Conservation (phyloP, 768 basidiomycete genomes). For the Calocybe indica region DNA sequence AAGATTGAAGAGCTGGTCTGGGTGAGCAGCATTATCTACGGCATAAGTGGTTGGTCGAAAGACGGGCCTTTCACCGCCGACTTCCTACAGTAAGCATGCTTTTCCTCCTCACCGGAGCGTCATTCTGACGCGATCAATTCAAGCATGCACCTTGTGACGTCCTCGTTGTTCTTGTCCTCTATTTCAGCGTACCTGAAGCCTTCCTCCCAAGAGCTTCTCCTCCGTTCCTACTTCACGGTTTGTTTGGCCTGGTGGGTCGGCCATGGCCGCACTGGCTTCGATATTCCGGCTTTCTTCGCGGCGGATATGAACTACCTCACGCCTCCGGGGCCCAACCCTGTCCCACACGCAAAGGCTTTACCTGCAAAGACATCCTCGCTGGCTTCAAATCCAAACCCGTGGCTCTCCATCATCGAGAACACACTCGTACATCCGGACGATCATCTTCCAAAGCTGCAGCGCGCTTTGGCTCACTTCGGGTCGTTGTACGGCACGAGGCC, state of each 20-base stretch:
- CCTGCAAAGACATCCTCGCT: conserved; percentile 24
- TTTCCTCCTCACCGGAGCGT: neutral
- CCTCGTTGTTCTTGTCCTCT: conserved; percentile 47
- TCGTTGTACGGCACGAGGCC: conserved; percentile 35
- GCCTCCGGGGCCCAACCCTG: conserved; percentile 15
- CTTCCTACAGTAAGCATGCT: conserved; percentile 49
- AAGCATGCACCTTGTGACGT: conserved; percentile 56
- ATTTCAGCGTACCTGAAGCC: conserved; percentile 25
- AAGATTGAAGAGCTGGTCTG: conserved; percentile 64
- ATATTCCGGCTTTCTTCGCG: conserved; percentile 42
- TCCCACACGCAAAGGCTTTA: conserved; percentile 13
- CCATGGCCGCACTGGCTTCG: conserved; percentile 43
- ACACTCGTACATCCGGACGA: conserved; percentile 54
- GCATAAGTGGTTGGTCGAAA: conserved; percentile 43
- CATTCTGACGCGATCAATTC: neutral
- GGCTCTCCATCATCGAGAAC: conserved; percentile 47
- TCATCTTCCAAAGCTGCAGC: conserved; percentile 36
- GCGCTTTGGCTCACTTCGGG: conserved; percentile 43
- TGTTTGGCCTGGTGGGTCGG: conserved; percentile 45
- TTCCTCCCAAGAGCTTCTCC: conserved; percentile 34
- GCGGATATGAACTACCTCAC: conserved; percentile 13
- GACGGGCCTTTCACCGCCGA: conserved; percentile 42
- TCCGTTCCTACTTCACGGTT: conserved; percentile 45
- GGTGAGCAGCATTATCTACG: conserved; percentile 47
- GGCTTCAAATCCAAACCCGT: conserved; percentile 44